These are phyloP conservation scores for Agaricales sp. DNA, from an alignment of 1,284 basidiomycete species.

Conservation along the genomic window DNA sequence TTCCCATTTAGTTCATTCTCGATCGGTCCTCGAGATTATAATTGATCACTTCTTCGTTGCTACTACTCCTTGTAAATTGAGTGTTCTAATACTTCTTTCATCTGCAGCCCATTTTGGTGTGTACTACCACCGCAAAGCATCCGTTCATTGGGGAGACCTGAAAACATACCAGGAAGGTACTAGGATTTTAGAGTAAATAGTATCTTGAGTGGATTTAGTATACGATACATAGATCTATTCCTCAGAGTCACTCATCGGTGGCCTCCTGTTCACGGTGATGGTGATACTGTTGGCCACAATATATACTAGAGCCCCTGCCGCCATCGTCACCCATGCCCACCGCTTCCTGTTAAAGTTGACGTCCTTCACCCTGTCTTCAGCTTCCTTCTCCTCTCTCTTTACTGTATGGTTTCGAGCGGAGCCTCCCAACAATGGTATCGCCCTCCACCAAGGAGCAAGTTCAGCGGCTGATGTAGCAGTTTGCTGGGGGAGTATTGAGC, in stretches of 20 bases:
- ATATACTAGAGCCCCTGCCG: not conserved
- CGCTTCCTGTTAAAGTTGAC: conserved; percentile 9
- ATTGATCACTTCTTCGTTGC: too few species aligned
- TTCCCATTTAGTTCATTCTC: too few species aligned
- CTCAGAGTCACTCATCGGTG: not conserved
- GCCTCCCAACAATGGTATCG: not conserved
- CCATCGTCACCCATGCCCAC: not conserved
- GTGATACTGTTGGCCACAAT: not conserved
- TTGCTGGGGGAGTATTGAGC: conserved; percentile 19
- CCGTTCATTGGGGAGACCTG: too few species aligned
- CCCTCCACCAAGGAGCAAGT: conserved; percentile 13
- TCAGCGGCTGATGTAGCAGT: conserved; percentile 9
- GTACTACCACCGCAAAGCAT: too few species aligned
- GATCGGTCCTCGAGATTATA: too few species aligned
- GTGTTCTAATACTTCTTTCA: too few species aligned
- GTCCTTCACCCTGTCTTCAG: conserved; percentile 8
- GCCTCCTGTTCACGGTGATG: not conserved
- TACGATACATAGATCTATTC: too few species aligned
- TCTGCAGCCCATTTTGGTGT: too few species aligned
- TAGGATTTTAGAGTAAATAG: too few species aligned
- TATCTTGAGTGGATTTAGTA: too few species aligned
- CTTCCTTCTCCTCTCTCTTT: conserved; percentile 22
- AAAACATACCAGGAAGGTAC: too few species aligned
- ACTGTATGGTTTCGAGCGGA: conserved; percentile 6
- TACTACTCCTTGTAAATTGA: too few species aligned